Evolutionary conservation across 768 basidiomycete genomes (phyloP).

Genomic region (Termitomyces sp.): DNA sequence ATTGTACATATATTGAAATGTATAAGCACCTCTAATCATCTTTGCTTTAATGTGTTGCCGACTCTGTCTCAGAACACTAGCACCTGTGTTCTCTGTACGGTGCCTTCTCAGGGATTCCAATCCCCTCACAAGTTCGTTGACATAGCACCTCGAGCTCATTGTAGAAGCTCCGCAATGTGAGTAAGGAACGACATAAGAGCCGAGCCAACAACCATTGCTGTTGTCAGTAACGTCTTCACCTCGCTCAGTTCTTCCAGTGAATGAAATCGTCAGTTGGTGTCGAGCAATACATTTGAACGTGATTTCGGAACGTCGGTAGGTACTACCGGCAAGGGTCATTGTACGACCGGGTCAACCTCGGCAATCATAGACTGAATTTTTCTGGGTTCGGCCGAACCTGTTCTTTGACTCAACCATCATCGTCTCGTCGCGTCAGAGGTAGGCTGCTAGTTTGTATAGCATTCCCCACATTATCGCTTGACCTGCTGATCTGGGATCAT

Average conservation of each 20-base stretch:
- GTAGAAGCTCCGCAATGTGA: background rate
- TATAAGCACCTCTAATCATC: background rate
- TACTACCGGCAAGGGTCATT: background rate
- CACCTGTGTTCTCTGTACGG: background rate
- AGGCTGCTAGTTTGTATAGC: background rate
- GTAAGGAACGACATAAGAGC: background rate
- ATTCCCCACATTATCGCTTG: background rate
- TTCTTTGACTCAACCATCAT: background rate
- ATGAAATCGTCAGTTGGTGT: background rate
- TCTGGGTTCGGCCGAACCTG: background rate
- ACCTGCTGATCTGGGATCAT: background rate
- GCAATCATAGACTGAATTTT: background rate
- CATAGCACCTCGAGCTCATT: background rate
- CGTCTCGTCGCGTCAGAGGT: conserved; percentile 1
- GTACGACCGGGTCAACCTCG: background rate
- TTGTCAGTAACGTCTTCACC: background rate
- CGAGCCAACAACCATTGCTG: background rate
- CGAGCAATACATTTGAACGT: background rate
- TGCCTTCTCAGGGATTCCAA: background rate
- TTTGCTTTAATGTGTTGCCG: background rate
- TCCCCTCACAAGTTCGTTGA: background rate
- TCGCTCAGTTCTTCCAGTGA: background rate
- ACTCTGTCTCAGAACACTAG: background rate
- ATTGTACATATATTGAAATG: background rate
- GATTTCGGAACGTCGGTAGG: background rate